Base-by-base conservation (phyloP, 352 stramenopile species). In the Blastocystis sp. region DNA sequence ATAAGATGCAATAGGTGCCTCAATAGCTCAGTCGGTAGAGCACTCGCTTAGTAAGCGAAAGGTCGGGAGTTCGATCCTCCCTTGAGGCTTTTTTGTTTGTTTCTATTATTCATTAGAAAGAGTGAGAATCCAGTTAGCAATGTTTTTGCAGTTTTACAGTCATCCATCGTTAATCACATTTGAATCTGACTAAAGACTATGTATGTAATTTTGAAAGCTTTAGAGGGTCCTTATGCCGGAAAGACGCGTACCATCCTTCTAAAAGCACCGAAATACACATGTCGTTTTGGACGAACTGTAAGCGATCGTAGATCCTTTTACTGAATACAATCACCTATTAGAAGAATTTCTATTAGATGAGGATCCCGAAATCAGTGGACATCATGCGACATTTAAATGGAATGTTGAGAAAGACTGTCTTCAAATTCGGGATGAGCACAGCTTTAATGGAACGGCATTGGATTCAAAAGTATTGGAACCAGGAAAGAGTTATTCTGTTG, bases 41-140 rank as follows among this genome's bases (percentile, higher is more conserved):
- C 65, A 77, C 65, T 77, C 65, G 65, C 65, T 77, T 77, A 77
- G 65, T 77, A 77, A 77, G 65, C 65, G 65, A 77, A 77, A 77
- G 65, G 65, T 77, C 65, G 35, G 65, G 65, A 77, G 65, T 77
- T 77, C 65, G 65, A 77, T 77, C 65, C 65, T 77, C 65, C 65
- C 37, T 77, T 77, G 65, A 77, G 65, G 65, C 65, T 77, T 77
- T 77, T 77, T 77, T 16, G 37, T 73, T 54, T 56, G 51, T 77
- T 0, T 9, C 37, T 9, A 12, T 77, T 54, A 56, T 12, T 56
- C 37, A 21, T 24, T 24, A n/a, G 16, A 24, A 35, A 19, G 2
- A 2, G 16, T 32, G 12, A 69, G 19, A 0, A 4, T 69, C n/a
- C n/a, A 69, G 24, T 24, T 59, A 59, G 24, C 21, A 59, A 0